Percentiles rank a stretch among this genome's conserved stretches.
These are phyloP conservation scores for Fusarium sp. DNA, from an alignment of 2,329 filamentous ascomycete species.

Conservation along the genomic window DNA sequence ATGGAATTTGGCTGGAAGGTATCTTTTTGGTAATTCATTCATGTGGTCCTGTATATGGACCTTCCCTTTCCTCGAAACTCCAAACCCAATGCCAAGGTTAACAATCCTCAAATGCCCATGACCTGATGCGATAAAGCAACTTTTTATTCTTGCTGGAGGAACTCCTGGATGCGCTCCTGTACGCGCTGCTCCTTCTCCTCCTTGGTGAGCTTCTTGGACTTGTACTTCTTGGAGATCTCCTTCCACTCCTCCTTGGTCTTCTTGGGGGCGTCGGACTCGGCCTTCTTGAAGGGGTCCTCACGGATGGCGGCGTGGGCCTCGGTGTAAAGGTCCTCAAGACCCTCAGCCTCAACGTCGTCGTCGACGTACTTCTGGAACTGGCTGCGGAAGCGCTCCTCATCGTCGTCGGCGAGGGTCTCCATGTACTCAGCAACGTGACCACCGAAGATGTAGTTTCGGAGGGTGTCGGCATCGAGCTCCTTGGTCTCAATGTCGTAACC, in stretches of 20 bases:
- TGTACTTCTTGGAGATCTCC: slow-evolving; percentile 94
- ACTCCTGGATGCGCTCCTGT: slow-evolving; percentile 91
- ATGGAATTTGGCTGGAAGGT: slow-evolving; percentile 53
- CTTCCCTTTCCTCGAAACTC: slow-evolving; percentile 57
- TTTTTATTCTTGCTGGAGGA: slow-evolving; percentile 69
- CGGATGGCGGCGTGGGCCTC: slow-evolving; percentile 98
- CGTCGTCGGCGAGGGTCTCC: slow-evolving; percentile 99
- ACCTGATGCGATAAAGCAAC: slow-evolving; percentile 41
- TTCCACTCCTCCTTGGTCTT: slow-evolving; percentile 99
- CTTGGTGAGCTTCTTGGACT: slow-evolving; percentile 81
- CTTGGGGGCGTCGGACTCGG: slow-evolving; percentile 80
- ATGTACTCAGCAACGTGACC: slow-evolving; percentile 99
- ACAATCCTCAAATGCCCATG: slow-evolving; percentile 51
- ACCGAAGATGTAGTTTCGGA: slow-evolving; percentile 99
- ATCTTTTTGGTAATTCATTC: slow-evolving; percentile 56
- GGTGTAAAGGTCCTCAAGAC: slow-evolving; percentile 94
- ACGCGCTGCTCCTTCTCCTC: slow-evolving; percentile 87
- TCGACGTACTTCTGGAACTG: slow-evolving; percentile 99
- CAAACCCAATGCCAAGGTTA: slow-evolving; percentile 56
- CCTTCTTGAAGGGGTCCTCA: slow-evolving; percentile 98
- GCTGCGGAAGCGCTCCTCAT: slow-evolving; percentile 99
- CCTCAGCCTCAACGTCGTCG: slow-evolving; percentile 95
- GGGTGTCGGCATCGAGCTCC: slow-evolving; percentile 96
- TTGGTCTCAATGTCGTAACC: slow-evolving; percentile 97
- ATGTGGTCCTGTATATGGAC: slow-evolving; percentile 54